Conservation (phyloP, 1,284 basidiomycete genomes). For the Ganoderma meredithae region DNA sequence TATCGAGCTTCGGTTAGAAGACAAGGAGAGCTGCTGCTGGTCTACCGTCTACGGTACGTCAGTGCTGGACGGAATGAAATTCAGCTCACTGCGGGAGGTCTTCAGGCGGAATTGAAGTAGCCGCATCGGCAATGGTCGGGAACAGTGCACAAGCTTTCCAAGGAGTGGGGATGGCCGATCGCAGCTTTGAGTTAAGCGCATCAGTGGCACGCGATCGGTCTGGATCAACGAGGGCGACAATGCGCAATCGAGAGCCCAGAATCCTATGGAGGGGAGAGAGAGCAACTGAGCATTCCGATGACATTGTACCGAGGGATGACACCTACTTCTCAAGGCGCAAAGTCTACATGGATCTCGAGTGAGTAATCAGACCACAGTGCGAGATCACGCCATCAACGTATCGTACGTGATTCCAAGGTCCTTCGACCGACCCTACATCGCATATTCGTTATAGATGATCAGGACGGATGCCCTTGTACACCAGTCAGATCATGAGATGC, state of each 20-base stretch:
- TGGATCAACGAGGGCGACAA: slow-evolving; percentile 34
- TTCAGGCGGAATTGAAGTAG: slow-evolving; percentile 10
- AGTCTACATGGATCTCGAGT: slow-evolving; percentile 21
- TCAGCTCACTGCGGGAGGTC: slow-evolving; percentile 25
- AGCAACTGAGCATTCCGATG: not conserved
- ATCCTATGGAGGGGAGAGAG: slow-evolving; percentile 25
- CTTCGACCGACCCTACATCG: slow-evolving; percentile 45
- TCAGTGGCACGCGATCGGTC: slow-evolving; percentile 28
- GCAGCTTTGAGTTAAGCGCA: slow-evolving; percentile 27
- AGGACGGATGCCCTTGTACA: not conserved
- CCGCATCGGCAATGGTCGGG: slow-evolving; percentile 26
- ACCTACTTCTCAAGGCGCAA: slow-evolving; percentile 33
- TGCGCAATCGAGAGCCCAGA: slow-evolving; percentile 24
- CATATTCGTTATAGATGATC: not conserved
- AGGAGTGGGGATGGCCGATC: not conserved
- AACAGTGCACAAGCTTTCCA: slow-evolving; percentile 31
- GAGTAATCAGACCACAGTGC: not conserved
- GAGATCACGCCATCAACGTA: not conserved
- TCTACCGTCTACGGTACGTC: not conserved
- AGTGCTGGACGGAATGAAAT: no score
- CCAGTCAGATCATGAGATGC: not conserved
- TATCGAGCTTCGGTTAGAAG: not conserved
- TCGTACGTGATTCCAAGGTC: slow-evolving; percentile 53
- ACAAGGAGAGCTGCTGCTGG: no score
- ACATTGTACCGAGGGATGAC: not conserved